Percentiles rank a stretch among this genome's conserved stretches.
These are phyloP conservation scores for Chaetomium sp. DNA, from an alignment of 2,329 filamentous ascomycete species.

Conservation along the genomic window DNA sequence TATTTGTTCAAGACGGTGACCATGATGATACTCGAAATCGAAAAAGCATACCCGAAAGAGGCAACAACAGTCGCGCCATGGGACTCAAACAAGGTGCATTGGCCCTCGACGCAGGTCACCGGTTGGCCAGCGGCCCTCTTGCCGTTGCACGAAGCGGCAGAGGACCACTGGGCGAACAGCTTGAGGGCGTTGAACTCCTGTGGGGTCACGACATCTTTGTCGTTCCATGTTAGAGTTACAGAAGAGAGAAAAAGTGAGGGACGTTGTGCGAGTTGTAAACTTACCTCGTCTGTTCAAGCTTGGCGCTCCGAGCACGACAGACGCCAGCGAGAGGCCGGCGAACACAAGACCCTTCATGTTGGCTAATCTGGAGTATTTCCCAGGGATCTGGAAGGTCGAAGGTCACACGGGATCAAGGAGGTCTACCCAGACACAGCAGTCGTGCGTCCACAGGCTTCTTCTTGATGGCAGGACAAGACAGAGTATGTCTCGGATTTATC, in stretches of 20 bases:
- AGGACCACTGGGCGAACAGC: constrained; percentile 33
- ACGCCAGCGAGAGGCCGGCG: constrained; percentile 13
- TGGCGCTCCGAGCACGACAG: constrained; percentile 16
- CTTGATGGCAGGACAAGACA: neutral
- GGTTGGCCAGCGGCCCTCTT: constrained; percentile 26
- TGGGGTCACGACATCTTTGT: constrained; percentile 2
- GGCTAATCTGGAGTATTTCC: neutral
- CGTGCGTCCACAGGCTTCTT: neutral
- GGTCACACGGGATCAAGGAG: neutral
- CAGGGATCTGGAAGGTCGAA: neutral
- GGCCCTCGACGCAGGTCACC: constrained; percentile 24
- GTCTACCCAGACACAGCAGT: neutral
- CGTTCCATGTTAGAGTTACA: constrained; percentile 7
- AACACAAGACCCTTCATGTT: constrained; percentile 18
- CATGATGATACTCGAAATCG: constrained; percentile 9
- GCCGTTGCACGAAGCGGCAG: constrained; percentile 17
- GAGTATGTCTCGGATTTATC: neutral
- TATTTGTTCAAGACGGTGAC: neutral
- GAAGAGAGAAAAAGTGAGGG: neutral
- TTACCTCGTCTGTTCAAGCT: constrained; percentile 9
- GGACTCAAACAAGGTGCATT: constrained; percentile 39
- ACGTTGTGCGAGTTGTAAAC: neutral
- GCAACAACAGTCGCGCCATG: constrained; percentile 39
- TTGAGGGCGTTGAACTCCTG: constrained; percentile 5
- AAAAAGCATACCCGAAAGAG: constrained; percentile 33